Conservation (phyloP, 176 grass and related monocot genomes). For the Paspalum vaginatum region DNA sequence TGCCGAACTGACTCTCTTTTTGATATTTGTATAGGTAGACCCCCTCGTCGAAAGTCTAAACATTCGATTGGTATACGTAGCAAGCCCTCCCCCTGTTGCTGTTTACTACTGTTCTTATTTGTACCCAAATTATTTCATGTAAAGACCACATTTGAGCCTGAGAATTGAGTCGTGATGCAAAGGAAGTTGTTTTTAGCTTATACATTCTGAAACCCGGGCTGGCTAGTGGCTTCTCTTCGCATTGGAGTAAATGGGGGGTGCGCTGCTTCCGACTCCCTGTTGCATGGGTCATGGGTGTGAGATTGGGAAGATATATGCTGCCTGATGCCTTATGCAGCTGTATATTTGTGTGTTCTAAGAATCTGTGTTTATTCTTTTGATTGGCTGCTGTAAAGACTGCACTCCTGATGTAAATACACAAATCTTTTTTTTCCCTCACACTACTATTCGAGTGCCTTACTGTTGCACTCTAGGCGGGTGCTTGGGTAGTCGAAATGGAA, state of each 20-base stretch:
- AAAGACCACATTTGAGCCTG: constrained; percentile 31
- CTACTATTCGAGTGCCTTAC: too few species aligned
- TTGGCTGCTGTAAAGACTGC: constrained; percentile 36
- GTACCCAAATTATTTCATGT: constrained; percentile 31
- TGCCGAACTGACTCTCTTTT: constrained; percentile 12
- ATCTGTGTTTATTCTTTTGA: constrained; percentile 17
- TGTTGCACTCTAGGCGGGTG: too few species aligned
- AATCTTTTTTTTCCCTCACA: neutral
- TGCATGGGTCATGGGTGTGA: constrained; percentile 5
- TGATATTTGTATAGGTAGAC: constrained; percentile 28
- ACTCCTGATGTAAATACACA: constrained; percentile 35
- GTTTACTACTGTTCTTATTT: constrained; percentile 3
- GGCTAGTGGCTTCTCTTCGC: neutral
- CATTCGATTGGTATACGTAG: neutral
- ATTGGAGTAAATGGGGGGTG: neutral
- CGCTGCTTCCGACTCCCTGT: neutral
- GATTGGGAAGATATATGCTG: neutral
- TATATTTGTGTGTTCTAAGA: constrained; percentile 8
- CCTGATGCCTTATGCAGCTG: neutral
- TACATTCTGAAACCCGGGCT: neutral
- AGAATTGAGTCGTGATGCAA: constrained; percentile 25
- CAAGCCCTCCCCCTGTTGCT: constrained; percentile 10
- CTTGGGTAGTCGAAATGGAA: too few species aligned
- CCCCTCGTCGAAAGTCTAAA: neutral
- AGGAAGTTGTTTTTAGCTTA: constrained; percentile 30